These are phyloP conservation scores for Zasmidium cellare DNA, from an alignment of 2,329 filamentous ascomycete genomes.

Conservation along the genomic window DNA sequence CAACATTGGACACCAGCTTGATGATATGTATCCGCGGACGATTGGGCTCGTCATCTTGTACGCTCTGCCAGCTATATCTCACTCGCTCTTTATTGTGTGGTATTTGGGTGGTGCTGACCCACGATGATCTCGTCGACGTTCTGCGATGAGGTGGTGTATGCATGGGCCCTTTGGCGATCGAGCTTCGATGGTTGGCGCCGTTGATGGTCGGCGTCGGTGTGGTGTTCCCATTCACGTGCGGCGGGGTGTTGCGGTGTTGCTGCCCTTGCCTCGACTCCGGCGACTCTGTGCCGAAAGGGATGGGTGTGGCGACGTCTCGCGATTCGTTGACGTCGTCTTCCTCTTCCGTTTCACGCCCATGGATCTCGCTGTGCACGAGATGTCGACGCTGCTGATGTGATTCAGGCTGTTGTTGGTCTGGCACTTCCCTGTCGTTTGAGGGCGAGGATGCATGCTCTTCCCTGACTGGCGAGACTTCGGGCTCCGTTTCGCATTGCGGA, in stretches of 20 bases:
- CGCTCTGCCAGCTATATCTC: conserved; percentile 40
- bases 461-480: conserved; percentile 23
- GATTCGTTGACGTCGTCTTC: conserved; percentile 19
- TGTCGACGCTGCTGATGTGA: conserved; percentile 5
- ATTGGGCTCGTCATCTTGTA: conserved; percentile 38
- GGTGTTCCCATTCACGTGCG: conserved; percentile 5
- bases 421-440: conserved; percentile 4
- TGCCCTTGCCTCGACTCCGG: conserved; percentile 17
- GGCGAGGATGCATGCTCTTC: conserved; percentile 5
- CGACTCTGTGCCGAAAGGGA: conserved; percentile 18
- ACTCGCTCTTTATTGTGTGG: conserved; percentile 33
- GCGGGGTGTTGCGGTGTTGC: conserved; percentile 9
- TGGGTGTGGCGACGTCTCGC: conserved; percentile 26
- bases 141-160: conserved; percentile 15
- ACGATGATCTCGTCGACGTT: conserved; percentile 20
- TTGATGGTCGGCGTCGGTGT: conserved; percentile 12
- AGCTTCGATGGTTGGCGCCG: conserved; percentile 10
- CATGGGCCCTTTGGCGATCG: conserved; percentile 19
- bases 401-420: background rate
- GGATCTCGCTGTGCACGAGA: background rate
- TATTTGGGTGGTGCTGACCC: conserved; percentile 29
- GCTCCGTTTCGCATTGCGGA: conserved; percentile 7
- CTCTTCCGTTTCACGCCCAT: conserved; percentile 9
- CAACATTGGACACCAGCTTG: conserved; percentile 79
- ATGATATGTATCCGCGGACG: conserved; percentile 53